Evolutionary conservation across 2,329 filamentous ascomycete species (phyloP).

Genomic region (Ascochyta lentis): DNA sequence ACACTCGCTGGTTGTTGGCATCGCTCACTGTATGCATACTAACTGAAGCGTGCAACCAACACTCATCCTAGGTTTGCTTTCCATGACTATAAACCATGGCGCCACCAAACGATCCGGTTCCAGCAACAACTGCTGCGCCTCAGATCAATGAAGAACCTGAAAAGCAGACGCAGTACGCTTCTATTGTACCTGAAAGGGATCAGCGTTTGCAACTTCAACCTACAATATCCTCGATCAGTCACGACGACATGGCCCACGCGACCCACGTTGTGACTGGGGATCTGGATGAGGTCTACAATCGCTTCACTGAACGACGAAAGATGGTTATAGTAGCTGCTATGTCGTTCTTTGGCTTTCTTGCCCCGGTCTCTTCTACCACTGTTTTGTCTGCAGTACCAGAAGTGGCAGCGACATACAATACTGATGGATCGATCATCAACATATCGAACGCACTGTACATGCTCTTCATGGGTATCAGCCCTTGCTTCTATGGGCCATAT

Average conservation of each 20-base stretch:
- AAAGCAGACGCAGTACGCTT: slow-evolving; percentile 37
- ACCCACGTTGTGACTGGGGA: slow-evolving; percentile 40
- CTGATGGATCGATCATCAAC: slow-evolving; percentile 73
- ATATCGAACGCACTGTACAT: slow-evolving; percentile 78
- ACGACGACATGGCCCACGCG: slow-evolving; percentile 43
- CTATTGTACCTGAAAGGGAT: slow-evolving; percentile 34
- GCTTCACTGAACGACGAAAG: slow-evolving; percentile 68
- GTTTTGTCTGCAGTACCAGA: slow-evolving; percentile 77
- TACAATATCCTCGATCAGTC: slow-evolving; percentile 40
- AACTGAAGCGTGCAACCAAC: neutral
- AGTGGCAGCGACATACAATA: slow-evolving; percentile 69
- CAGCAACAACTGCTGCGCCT: slow-evolving; percentile 24
- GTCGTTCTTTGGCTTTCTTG: slow-evolving; percentile 77
- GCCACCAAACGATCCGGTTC: slow-evolving; percentile 26
- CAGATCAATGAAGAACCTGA: slow-evolving; percentile 24
- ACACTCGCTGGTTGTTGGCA: neutral
- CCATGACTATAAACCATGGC: slow-evolving; percentile 42
- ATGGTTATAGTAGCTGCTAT: slow-evolving; percentile 70
- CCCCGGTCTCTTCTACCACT: slow-evolving; percentile 76
- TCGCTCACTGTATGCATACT: neutral
- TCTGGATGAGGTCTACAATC: slow-evolving; percentile 66
- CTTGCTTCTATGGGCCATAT: slow-evolving; percentile 75
- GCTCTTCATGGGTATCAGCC: slow-evolving; percentile 69
- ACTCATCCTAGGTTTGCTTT: slow-evolving; percentile 15
- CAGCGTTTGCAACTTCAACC: slow-evolving; percentile 38